Evolutionary conservation across 345 rosid genomes (phyloP).

Genomic region (Brassica cretica): DNA sequence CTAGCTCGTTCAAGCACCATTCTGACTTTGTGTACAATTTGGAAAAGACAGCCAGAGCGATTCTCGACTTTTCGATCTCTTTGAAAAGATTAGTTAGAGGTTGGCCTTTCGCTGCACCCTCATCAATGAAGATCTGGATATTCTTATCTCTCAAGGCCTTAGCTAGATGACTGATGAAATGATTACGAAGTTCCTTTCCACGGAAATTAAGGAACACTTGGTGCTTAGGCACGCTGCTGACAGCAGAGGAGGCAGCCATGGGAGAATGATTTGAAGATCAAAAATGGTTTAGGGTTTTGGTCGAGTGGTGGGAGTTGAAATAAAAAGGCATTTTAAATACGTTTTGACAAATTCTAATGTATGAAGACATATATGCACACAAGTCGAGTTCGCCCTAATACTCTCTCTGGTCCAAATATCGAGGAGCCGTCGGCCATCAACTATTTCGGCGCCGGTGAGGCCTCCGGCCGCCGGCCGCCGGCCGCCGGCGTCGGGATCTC

Average conservation of each 20-base stretch:
- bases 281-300: neutral
- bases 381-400: too few relatives aligned
- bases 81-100: neutral
- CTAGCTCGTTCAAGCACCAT: conserved; percentile 19
- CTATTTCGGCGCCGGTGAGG: too few relatives aligned
- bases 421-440: too few relatives aligned
- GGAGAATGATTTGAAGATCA: neutral
- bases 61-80: conserved; percentile 6
- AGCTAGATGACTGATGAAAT: neutral
- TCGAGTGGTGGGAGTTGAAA: neutral
- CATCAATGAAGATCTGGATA: neutral
- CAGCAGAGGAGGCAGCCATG: conserved; percentile 1
- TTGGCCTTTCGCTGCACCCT: neutral
- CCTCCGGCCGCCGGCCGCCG: too few relatives aligned
- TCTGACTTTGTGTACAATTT: conserved; percentile 2
- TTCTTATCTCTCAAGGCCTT: neutral
- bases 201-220: conserved; percentile 28
- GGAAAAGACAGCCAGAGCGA: conserved; percentile 10
- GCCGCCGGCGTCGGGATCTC: too few relatives aligned
- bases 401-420: too few relatives aligned
- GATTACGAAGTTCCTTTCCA: neutral
- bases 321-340: neutral
- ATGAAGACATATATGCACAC: too few relatives aligned
- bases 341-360: too few relatives aligned
- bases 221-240: neutral